Evolutionary conservation across 2,329 filamentous ascomycete species (phyloP).

Genomic region (Paecilomyces sp.): DNA sequence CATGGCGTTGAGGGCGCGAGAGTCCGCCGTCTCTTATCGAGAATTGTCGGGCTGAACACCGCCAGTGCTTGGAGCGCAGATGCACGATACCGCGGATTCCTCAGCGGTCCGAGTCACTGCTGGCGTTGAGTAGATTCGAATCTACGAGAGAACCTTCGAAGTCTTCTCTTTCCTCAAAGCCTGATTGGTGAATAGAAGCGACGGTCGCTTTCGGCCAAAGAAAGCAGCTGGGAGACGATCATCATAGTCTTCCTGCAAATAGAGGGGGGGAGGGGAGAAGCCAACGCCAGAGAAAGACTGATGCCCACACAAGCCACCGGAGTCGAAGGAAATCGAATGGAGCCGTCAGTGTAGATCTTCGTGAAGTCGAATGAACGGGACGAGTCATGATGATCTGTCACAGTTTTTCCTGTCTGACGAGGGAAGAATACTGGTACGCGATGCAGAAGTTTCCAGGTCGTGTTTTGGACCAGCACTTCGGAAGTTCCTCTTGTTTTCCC

Average conservation of each 20-base stretch:
- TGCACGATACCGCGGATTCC: not conserved
- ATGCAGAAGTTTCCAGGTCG: too few relatives aligned
- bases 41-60: not conserved
- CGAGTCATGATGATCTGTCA: not conserved
- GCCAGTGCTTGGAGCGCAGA: not conserved
- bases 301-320: not conserved
- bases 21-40: not conserved
- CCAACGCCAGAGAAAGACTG: not conserved
- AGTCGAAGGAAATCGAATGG: not conserved
- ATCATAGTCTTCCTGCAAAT: not conserved
- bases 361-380: not conserved
- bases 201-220: not conserved
- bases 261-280: not conserved
- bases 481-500: not conserved
- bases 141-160: not conserved
- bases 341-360: not conserved
- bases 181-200: not conserved
- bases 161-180: not conserved
- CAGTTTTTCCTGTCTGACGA: not conserved
- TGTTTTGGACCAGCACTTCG: not conserved
- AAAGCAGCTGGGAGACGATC: not conserved
- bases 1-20: not conserved
- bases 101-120: not conserved
- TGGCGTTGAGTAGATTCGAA: not conserved
- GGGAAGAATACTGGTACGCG: too few relatives aligned